Base-by-base conservation (phyloP, 2,329 filamentous ascomycete species). In the Botrytis aclada region DNA sequence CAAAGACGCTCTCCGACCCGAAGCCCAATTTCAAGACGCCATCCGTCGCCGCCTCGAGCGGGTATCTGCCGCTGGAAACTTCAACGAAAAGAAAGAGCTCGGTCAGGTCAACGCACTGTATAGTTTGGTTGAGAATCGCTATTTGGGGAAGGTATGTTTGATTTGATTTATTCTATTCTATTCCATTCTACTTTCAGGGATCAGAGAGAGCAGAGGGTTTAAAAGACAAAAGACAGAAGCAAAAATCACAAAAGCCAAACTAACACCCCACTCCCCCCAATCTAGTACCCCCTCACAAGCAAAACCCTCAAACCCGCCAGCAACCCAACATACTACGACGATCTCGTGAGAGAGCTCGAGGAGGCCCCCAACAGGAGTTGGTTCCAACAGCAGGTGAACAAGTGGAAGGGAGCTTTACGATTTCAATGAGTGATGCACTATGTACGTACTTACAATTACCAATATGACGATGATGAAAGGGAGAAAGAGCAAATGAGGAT, bases 251-350 rank as follows among this genome's bases (percentile, higher is more conserved):
- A 37, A 34, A 16, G 3, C 25, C 45, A 29, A 45, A n/a, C 64
- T 67, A 67, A 67, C 34, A 54, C 45, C 25, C 25, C 4, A 4
- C 39, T 22, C 22, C 14, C 37, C 22, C 10, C 25, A 56, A 56
- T 56, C 14, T 41, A 86, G 85, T 86, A 88, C 76, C 83, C 83
- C 32, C 79, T 86, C 20, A 85, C 81, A n/a, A 85, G 86, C 58
- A 81, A 82, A 6, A 81, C 91, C 61, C 82, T 91, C 73, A 81
- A 84, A 70, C 90, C 90, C 22, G 85, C 84, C 79, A 90, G 88
- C 78, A 88, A 91, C 76, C 90, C 90, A 54, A 87, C 85, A 0
- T 90, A 92, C 80, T 92, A 90, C 78, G 80, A 83, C 32, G 87
- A 90, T 75, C 81, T 92, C 43, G 80, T 91, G 0, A 84, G 82